Base-by-base conservation (phyloP, 169 alveolate genomes). In the Plasmodium coatneyi region DNA sequence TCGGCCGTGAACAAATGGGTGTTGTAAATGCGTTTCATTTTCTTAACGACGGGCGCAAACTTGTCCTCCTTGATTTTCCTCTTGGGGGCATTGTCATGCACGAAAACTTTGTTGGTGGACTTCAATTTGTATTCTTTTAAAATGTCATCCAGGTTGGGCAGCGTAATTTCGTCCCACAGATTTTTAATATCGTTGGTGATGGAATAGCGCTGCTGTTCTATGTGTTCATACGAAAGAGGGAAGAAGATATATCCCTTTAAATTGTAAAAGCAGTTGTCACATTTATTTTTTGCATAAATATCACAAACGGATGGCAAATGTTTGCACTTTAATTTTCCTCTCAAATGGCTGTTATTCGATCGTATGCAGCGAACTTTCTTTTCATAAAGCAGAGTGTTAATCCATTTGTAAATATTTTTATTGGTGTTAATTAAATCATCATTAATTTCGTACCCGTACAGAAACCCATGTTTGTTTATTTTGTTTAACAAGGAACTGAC, bases 1-100 rank as follows among this genome's bases (percentile, higher is more conserved):
- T 95, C 97, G 5, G 97, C 96, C 10, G 97, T 95, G 83, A 95
- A 95, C 83, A 95, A 92, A 74, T 95, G 97, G 0, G 97, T 95
- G 71, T 95, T 95, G 30, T 95, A 93, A 16, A 95, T 95, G n/a
- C 97, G 60, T n/a, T 95, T 91, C 89, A 95, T 89, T 79, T 95
- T 95, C 82, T 90, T 95, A 84, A 87, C 84, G 83, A 83, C 83
- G n/a, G 93, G 93, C 7, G 87, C 28, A 32, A 78, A 36, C 46
- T 87, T 87, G 32, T 87, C 93, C 70, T 87, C 93, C 80, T 71
- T 87, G 80, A 78, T 87, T 87, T 87, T 87, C 70, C 87, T 78
- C 74, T 87, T 87, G 70, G 80, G 86, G 41, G 49, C 52, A 60
- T 87, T 87, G 28, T 87, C 93, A 78, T 87, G 41, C 22, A 79